Evolutionary conservation across 2,329 filamentous ascomycete species (phyloP).

Genomic region (Ambrosiella xylebori): DNA sequence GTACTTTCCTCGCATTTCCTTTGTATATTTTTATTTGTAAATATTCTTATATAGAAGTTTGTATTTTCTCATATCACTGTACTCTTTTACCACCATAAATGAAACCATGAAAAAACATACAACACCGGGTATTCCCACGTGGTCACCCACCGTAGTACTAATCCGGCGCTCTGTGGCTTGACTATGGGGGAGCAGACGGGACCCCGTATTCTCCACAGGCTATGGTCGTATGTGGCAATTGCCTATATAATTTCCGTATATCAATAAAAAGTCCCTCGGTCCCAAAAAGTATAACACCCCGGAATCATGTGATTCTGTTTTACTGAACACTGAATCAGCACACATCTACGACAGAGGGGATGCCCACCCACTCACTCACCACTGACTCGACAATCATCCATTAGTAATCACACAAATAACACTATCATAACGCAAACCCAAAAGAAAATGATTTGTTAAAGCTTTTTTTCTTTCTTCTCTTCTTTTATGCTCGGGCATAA

Average conservation of each 20-base stretch:
- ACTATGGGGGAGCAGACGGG: neutral
- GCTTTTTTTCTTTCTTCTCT: conserved; percentile 11
- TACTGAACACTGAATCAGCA: too few species aligned
- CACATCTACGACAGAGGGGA: too few species aligned
- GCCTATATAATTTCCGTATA: neutral
- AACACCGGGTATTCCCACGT: neutral
- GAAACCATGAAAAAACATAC: neutral
- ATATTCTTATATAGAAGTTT: neutral
- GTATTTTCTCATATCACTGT: neutral
- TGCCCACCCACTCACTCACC: too few species aligned
- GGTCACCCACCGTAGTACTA: neutral
- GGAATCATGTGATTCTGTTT: too few species aligned
- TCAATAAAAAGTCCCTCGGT: too few species aligned
- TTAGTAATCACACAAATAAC: too few species aligned
- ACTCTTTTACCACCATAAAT: neutral
- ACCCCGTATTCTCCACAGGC: neutral
- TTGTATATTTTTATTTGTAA: neutral
- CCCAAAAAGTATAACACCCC: too few species aligned
- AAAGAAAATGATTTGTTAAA: conserved; percentile 7
- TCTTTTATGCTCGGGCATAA: conserved; percentile 6
- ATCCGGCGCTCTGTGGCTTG: neutral
- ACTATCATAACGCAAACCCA: too few species aligned
- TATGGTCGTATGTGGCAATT: neutral
- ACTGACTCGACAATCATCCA: too few species aligned
- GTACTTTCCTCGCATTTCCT: too few species aligned